Evolutionary conservation across 2,329 filamentous ascomycete genomes (phyloP).

Genomic region (Claviceps sp.): DNA sequence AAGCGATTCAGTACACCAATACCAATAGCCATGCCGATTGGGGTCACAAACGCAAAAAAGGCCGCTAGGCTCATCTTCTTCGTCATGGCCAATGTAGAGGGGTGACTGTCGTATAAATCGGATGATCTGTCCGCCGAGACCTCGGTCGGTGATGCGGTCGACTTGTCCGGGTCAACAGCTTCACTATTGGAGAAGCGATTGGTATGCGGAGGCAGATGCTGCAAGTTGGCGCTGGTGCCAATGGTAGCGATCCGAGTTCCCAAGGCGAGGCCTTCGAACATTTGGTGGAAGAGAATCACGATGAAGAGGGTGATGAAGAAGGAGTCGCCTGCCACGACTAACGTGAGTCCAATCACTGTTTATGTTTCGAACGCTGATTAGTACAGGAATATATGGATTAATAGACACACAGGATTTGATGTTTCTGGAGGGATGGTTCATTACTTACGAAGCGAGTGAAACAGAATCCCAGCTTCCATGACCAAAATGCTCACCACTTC

Average conservation of each 20-base stretch:
- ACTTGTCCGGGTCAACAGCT: slow-evolving; percentile 13
- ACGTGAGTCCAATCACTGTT: slow-evolving; percentile 40
- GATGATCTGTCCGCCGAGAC: slow-evolving; percentile 8
- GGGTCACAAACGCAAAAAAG: slow-evolving; percentile 58
- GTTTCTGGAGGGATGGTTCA: too few species aligned
- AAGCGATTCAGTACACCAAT: slow-evolving; percentile 57
- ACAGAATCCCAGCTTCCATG: slow-evolving; percentile 61
- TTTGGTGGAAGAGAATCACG: slow-evolving; percentile 66
- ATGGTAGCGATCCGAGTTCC: slow-evolving; percentile 56
- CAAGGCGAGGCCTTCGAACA: slow-evolving; percentile 65
- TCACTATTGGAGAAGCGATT: slow-evolving; percentile 4
- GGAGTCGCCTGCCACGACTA: slow-evolving; percentile 44
- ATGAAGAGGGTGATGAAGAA: slow-evolving; percentile 45
- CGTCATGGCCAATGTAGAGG: slow-evolving; percentile 20
- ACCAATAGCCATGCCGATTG: slow-evolving; percentile 69
- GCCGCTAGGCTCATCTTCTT: slow-evolving; percentile 48
- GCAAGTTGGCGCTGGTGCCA: slow-evolving; percentile 15
- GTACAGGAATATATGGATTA: too few species aligned
- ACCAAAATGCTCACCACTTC: slow-evolving; percentile 51
- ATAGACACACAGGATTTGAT: too few species aligned
- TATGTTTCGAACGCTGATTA: not conserved
- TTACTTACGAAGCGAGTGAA: slow-evolving; percentile 53
- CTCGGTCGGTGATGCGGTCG: slow-evolving; percentile 8
- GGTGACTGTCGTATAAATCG: slow-evolving; percentile 8
- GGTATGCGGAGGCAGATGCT: slow-evolving; percentile 10